These are phyloP conservation scores for Globisporangium ultimum DNA, from an alignment of 352 stramenopile species.

Conservation along the genomic window DNA sequence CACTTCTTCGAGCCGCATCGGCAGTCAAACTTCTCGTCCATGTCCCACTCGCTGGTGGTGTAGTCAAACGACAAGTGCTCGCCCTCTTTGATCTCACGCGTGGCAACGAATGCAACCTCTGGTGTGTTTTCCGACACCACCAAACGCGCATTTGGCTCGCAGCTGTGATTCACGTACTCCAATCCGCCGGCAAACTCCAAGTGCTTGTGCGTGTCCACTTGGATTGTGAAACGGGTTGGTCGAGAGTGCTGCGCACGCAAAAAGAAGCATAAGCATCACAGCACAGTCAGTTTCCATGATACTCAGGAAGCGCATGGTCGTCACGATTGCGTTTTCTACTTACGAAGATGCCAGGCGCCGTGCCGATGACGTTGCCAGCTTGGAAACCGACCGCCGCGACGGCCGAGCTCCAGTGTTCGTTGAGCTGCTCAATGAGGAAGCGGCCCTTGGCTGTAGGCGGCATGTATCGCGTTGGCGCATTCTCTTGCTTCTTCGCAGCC, in stretches of 20 bases:
- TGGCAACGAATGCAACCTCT: conserved; percentile 75
- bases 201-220: conserved; percentile 76
- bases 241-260: conserved; percentile 26
- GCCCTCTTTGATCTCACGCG: conserved; percentile 63
- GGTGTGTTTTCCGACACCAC: conserved; percentile 71
- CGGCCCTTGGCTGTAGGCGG: conserved; percentile 54
- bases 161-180: conserved; percentile 89
- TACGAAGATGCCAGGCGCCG: conserved; percentile 67
- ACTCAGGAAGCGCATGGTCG: background rate
- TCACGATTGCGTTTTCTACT: conserved; percentile 12
- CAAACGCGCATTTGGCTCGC: conserved; percentile 79
- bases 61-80: conserved; percentile 88
- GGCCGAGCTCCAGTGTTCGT: conserved; percentile 69
- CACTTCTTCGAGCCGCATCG: conserved; percentile 63
- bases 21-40: conserved; percentile 90
- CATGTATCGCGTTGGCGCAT: conserved; percentile 45
- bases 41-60: conserved; percentile 89
- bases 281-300: background rate
- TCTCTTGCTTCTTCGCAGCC: conserved; percentile 21
- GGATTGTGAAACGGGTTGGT: conserved; percentile 83
- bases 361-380: conserved; percentile 65
- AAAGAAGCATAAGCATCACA: conserved; percentile 8
- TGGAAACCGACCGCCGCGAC: conserved; percentile 68
- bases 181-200: conserved; percentile 78
- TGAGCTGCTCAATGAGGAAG: conserved; percentile 75